These are phyloP conservation scores for Xylariaceae sp. DNA, from an alignment of 2,329 filamentous ascomycete species.

Conservation along the genomic window DNA sequence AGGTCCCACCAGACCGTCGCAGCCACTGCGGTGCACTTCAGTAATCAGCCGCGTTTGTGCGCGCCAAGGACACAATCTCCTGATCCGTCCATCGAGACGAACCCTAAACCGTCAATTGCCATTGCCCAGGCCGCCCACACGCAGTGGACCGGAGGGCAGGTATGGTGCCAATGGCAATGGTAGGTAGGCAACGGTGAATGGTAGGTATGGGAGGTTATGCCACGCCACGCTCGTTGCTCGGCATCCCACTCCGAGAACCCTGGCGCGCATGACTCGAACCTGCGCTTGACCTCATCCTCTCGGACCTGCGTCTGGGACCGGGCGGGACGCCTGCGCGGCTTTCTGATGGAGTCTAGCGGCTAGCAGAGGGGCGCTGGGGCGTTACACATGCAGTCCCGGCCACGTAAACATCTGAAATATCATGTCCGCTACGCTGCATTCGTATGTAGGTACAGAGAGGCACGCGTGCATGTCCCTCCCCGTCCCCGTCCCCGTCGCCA, in stretches of 20 bases:
- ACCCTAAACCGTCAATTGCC: constrained; percentile 11
- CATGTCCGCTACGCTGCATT: background rate
- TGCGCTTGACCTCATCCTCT: constrained; percentile 39
- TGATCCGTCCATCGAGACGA: constrained; percentile 9
- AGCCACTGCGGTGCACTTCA: too few species aligned
- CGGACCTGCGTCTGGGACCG: constrained; percentile 40
- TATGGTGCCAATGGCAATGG: too few species aligned
- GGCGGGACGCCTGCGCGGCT: constrained; percentile 32
- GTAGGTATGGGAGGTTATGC: too few species aligned
- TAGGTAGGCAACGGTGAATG: too few species aligned
- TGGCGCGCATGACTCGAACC: constrained; percentile 10
- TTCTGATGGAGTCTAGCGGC: background rate
- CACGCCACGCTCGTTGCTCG: background rate
- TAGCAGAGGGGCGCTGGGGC: constrained; percentile 6
- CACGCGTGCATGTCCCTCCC: too few species aligned
- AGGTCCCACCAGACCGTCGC: too few species aligned
- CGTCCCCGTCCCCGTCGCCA: too few species aligned
- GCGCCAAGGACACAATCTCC: background rate
- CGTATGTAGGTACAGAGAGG: too few species aligned
- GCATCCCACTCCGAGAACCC: background rate
- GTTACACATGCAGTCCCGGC: background rate
- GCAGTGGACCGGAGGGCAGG: background rate
- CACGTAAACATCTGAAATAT: background rate
- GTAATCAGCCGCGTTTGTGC: constrained; percentile 9
- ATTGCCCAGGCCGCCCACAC: background rate